A percentile compares a stretch with the other conserved stretches of the same genome.
Conservation (phyloP, 495 filamentous ascomycete genomes). For the Penicillium ochrochloron region DNA sequence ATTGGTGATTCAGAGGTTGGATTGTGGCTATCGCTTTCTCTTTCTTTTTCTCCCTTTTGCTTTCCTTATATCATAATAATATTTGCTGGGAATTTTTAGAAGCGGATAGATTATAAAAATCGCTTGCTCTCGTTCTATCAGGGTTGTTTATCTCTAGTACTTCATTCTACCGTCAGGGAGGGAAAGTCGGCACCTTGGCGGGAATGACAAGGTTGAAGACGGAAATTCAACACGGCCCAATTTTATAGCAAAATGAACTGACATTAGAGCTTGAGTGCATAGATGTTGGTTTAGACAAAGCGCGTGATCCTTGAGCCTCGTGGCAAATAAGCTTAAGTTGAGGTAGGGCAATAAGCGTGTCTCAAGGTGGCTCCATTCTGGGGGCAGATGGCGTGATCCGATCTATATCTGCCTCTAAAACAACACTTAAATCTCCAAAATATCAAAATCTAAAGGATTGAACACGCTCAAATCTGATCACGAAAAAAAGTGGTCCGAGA, state of each 20-base stretch:
- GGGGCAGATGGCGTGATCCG: slow-evolving; percentile 1
- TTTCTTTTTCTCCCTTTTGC: not conserved
- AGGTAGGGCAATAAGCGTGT: not conserved
- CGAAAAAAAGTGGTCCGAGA: not conserved
- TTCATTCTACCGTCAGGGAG: not conserved
- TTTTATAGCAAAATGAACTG: not conserved
- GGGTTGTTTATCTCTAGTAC: not conserved
- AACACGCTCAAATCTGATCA: not conserved
- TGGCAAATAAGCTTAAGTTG: slow-evolving; percentile 8
- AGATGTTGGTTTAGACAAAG: not conserved
- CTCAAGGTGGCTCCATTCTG: not conserved
- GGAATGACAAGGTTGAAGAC: not conserved
- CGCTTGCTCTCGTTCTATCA: slow-evolving; percentile 2
- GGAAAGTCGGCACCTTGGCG: not conserved
- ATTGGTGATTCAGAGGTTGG: not conserved
- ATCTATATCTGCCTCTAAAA: not conserved
- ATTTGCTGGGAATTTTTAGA: slow-evolving; percentile 7
- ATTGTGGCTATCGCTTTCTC: not conserved
- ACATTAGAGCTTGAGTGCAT: not conserved
- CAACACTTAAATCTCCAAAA: not conserved
- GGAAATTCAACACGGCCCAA: not conserved
- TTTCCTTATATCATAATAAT: not conserved
- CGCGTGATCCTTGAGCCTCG: not conserved
- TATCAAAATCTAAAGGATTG: not conserved
- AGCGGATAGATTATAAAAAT: slow-evolving; percentile 10